Base-by-base conservation (phyloP, 2,329 filamentous ascomycete genomes). In the Verticillium dahliae region DNA sequence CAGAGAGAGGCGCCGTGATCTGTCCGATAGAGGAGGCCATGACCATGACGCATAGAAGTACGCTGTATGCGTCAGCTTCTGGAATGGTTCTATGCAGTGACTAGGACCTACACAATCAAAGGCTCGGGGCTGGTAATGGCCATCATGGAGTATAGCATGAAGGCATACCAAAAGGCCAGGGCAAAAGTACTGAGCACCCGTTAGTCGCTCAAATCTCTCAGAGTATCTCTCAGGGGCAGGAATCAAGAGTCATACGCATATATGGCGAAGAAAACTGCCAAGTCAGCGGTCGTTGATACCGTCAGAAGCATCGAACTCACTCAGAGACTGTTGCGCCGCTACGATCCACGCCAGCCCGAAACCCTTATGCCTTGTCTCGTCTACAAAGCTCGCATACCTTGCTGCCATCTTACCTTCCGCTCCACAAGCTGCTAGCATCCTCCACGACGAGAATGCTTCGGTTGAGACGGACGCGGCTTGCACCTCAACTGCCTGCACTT, bases 111-210 rank as follows among this genome's bases (percentile, higher is more conserved):
- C 65, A 62, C 66, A 39, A 68, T 64, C 15, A 69, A 55, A n/a
- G 64, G 66, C 14, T 65, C 64, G 41, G 68, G 62, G 34, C 59
- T 65, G 1, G 63, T 60, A 18, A 68, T 63, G 9, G 62, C 62
- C 60, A 62, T 62, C 55, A 62, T 66, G 15, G 63, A 57, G 45
- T 65, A 68, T 52, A 52, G 22, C 45, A 52, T 52, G 18, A 52
- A 52, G 9, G 77, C 78, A 59, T 75, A 79, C 76, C 77, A 80
- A 60, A 80, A 80, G 1, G 73, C 71, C 1, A 80, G 65, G 1
- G 74, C 75, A 59, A 79, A 78, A 0, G 73, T 71, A 2, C 71
- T 69, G 18, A 72, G 71, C 1, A 72, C 18, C 18, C 4, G 45
- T 52, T 18, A 61, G 60, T 41, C 4, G 50, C 35, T 11, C 13